phyloP scores from a whole-genome alignment of 129 eudicot genomes.

The Flaveria trinervia region DNA sequence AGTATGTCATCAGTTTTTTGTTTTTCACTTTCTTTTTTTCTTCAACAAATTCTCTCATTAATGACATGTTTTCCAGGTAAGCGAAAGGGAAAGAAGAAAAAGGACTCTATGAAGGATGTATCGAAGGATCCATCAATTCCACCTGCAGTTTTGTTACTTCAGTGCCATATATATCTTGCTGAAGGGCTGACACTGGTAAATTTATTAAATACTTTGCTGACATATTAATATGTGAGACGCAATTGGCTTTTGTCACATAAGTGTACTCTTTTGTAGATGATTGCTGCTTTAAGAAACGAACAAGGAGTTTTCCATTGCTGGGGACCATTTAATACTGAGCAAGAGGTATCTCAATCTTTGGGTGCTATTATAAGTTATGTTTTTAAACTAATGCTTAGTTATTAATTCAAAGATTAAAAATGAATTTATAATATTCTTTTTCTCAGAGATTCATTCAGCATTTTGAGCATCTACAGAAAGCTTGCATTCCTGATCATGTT shows the following conservation, averaged over 20 bases:
- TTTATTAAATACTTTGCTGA: background rate
- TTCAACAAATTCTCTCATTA: slow-evolving; percentile 3
- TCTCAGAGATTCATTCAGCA: slow-evolving; percentile 87
- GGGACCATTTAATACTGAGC: slow-evolving; percentile 91
- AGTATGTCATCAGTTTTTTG: background rate
- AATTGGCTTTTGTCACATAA: background rate
- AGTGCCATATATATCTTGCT: slow-evolving; percentile 83
- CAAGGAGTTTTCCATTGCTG: slow-evolving; percentile 48
- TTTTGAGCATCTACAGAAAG: slow-evolving; percentile 86
- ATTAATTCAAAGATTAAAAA: background rate
- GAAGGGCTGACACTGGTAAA: slow-evolving; percentile 92
- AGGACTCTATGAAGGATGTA: slow-evolving; percentile 58
- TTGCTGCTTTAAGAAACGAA: slow-evolving; percentile 89
- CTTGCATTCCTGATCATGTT: slow-evolving; percentile 82
- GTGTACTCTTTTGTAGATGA: slow-evolving; percentile 60
- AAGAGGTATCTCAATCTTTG: slow-evolving; percentile 61
- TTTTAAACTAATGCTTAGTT: background rate
- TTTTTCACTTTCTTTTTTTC: background rate
- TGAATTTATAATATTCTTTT: slow-evolving; percentile 9
- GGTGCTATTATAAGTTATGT: background rate
- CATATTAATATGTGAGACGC: background rate
- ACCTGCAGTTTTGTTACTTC: slow-evolving; percentile 75
- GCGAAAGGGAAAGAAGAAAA: slow-evolving; percentile 85
- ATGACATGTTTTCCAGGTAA: slow-evolving; percentile 50
- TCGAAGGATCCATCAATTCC: slow-evolving; percentile 65